Conservation (phyloP, 257 asterid species). For the Scutellaria galericulata region DNA sequence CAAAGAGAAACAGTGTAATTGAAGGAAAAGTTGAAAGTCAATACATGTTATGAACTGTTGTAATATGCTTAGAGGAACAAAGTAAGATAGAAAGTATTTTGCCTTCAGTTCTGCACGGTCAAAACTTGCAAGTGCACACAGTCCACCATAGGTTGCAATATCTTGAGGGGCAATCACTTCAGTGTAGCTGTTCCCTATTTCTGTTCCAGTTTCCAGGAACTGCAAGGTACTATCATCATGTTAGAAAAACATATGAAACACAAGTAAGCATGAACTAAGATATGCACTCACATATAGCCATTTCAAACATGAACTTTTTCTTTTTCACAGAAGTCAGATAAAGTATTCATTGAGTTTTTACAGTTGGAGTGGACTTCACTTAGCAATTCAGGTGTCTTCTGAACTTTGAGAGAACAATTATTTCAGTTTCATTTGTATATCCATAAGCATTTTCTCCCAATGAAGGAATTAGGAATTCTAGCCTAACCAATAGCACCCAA, state of each 20-base stretch:
- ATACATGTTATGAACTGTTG: neutral
- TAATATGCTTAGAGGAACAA: neutral
- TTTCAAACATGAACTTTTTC: neutral
- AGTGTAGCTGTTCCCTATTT: slow-evolving; percentile 67
- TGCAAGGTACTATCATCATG: slow-evolving; percentile 41
- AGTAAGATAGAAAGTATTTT: neutral
- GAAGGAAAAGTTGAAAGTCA: slow-evolving; percentile 9
- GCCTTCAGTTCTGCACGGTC: slow-evolving; percentile 85
- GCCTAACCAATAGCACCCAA: neutral
- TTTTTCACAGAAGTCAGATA: neutral
- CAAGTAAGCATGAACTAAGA: neutral
- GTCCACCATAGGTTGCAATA: slow-evolving; percentile 89
- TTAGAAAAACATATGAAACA: slow-evolving; percentile 25
- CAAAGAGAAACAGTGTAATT: slow-evolving; percentile 21
- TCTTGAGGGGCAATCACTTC: slow-evolving; percentile 91
- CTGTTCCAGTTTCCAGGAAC: slow-evolving; percentile 84
- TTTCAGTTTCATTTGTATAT: neutral
- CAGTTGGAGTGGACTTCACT: neutral
- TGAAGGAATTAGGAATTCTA: neutral
- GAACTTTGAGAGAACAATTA: neutral
- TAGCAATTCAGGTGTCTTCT: neutral
- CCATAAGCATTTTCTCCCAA: neutral
- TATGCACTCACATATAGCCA: neutral
- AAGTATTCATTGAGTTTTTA: neutral
- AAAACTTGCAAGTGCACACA: slow-evolving; percentile 92